Conservation (phyloP, 1,284 basidiomycete species). For the Ganoderma boninense region DNA sequence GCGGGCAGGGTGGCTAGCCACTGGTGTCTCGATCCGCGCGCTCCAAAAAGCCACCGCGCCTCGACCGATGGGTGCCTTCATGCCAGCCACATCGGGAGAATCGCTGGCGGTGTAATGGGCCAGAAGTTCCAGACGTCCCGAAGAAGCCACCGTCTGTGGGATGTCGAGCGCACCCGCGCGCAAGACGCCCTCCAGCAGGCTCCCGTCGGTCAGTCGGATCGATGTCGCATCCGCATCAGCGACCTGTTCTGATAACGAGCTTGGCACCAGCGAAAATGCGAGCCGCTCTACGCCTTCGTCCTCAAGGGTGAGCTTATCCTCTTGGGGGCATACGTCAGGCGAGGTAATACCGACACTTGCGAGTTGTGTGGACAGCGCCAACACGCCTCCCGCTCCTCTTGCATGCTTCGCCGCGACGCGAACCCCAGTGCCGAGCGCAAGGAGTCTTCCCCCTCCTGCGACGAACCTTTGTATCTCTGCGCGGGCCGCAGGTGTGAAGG, state of each 20-base stretch:
- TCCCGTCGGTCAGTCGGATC: conserved; percentile 8
- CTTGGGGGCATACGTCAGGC: background rate
- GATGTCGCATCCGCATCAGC: background rate
- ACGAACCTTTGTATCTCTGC: conserved; percentile 70
- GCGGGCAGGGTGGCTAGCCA: conserved; percentile 47
- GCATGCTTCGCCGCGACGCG: conserved; percentile 15
- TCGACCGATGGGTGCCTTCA: conserved; percentile 56
- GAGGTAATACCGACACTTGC: background rate
- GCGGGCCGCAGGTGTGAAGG: conserved; percentile 65
- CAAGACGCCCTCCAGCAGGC: conserved; percentile 31
- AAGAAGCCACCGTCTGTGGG: conserved; percentile 37
- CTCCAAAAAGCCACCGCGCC: conserved; percentile 72
- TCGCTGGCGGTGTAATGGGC: conserved; percentile 42
- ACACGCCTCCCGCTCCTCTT: background rate
- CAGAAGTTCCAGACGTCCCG: conserved; percentile 39
- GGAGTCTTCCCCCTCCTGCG: conserved; percentile 66
- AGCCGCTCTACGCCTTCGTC: conserved; percentile 25
- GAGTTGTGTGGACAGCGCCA: background rate
- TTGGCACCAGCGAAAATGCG: conserved; percentile 17
- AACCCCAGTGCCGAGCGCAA: conserved; percentile 42
- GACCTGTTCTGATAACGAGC: conserved; percentile 38
- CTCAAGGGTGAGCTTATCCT: conserved; percentile 16
- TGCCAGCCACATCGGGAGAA: conserved; percentile 54
- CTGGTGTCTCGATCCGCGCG: conserved; percentile 70
- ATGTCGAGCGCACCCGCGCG: conserved; percentile 39